A percentile compares a stretch with the other conserved stretches of the same genome.
Conservation (phyloP, 2,329 filamentous ascomycete genomes). For the Metarhizium brunneum region DNA sequence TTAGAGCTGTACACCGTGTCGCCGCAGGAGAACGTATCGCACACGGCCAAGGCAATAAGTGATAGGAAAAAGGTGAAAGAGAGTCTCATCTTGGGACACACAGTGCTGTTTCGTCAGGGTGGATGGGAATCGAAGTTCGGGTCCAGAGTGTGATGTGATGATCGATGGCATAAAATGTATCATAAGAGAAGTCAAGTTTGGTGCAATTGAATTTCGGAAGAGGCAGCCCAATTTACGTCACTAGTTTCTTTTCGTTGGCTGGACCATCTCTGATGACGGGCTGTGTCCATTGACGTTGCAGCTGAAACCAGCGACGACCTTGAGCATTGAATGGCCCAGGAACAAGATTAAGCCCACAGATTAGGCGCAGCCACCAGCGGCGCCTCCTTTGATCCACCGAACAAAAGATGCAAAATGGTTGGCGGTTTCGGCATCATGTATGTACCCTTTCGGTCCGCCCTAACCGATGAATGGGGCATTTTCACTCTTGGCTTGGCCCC, state of each 20-base stretch:
- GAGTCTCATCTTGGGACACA: conserved; percentile 1
- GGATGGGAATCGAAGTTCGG: not conserved
- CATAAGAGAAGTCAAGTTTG: not conserved
- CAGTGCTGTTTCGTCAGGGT: not conserved
- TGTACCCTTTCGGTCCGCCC: too few relatives aligned
- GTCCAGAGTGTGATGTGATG: not conserved
- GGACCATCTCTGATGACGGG: not conserved
- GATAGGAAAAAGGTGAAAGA: conserved; percentile 7
- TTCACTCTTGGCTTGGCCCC: too few relatives aligned
- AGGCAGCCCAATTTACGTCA: not conserved
- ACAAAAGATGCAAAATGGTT: too few relatives aligned
- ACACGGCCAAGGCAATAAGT: conserved; percentile 7
- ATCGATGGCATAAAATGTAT: not conserved
- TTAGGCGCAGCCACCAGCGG: not conserved
- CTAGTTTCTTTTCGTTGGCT: not conserved
- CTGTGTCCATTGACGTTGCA: not conserved
- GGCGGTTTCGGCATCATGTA: too few relatives aligned
- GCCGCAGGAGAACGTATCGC: conserved; percentile 38
- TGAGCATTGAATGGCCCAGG: not conserved
- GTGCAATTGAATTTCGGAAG: not conserved
- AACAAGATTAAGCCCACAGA: not conserved
- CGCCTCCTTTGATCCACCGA: not conserved
- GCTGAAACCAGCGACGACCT: not conserved
- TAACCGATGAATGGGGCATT: too few relatives aligned
- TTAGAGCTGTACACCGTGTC: conserved; percentile 36